Evolutionary conservation across 192 early-diverging fungal species (phyloP).

Genomic region (Backusella sp.): DNA sequence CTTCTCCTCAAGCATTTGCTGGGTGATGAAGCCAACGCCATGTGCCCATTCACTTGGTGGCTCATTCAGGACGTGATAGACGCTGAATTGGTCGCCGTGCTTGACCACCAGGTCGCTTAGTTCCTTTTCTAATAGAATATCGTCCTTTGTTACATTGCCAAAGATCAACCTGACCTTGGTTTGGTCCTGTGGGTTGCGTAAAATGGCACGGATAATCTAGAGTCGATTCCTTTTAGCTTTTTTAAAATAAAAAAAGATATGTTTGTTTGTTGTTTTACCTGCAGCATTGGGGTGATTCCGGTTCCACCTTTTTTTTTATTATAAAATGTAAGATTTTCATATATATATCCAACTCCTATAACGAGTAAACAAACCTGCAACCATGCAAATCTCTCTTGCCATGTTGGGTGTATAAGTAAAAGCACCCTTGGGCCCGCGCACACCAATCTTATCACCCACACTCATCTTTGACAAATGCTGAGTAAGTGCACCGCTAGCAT

Average conservation of each 20-base stretch:
- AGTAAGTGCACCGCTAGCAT: constrained; percentile 55
- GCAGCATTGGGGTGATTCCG: constrained; percentile 70
- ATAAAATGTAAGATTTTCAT: not conserved
- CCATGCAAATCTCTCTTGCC: constrained; percentile 60
- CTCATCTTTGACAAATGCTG: constrained; percentile 53
- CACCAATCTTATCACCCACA: constrained; percentile 63
- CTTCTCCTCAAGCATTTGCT: constrained; percentile 65
- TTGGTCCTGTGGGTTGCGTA: constrained; percentile 55
- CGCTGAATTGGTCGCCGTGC: constrained; percentile 61
- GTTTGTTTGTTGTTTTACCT: constrained; percentile 8
- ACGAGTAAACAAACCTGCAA: constrained; percentile 45
- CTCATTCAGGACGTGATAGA: constrained; percentile 67
- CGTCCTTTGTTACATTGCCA: constrained; percentile 65
- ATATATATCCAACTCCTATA: not conserved
- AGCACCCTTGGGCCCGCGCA: constrained; percentile 72
- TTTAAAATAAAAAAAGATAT: no score
- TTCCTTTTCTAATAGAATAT: constrained; percentile 65
- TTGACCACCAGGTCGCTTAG: constrained; percentile 52
- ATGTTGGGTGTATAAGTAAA: constrained; percentile 63
- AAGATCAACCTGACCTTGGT: constrained; percentile 73
- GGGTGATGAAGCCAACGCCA: constrained; percentile 71
- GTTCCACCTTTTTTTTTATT: constrained; percentile 53
- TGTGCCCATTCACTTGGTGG: constrained; percentile 66
- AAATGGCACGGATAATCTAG: constrained; percentile 59
- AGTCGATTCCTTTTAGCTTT: not conserved